phyloP scores from a whole-genome alignment of 2,329 filamentous ascomycete species.

The Pseudogymnoascus sp. region DNA sequence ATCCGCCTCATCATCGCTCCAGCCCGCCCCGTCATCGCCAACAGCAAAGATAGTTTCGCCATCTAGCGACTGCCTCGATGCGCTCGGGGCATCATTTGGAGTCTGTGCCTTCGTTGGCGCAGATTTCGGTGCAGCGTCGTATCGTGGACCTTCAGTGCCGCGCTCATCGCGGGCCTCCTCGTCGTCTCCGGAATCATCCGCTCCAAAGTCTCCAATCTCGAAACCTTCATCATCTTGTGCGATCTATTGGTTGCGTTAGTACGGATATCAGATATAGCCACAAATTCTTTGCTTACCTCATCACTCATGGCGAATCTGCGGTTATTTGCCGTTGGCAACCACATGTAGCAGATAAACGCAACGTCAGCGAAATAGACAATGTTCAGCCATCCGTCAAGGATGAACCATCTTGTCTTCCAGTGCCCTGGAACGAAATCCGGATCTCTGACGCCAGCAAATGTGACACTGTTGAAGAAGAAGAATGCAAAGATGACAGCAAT shows the following conservation, averaged over 20 bases:
- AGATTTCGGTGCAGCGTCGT: conserved; percentile 23
- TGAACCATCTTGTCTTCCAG: conserved; percentile 97
- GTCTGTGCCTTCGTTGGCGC: conserved; percentile 19
- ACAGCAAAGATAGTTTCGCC: conserved; percentile 96
- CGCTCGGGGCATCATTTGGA: conserved; percentile 28
- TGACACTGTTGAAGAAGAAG: conserved; percentile 97
- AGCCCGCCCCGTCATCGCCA: conserved; percentile 69
- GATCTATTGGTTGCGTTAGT: conserved; percentile 44
- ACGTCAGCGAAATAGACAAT: conserved; percentile 94
- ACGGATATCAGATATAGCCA: neutral
- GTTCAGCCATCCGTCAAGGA: conserved; percentile 95
- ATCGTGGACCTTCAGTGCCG: conserved; percentile 29
- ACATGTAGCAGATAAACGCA: conserved; percentile 87
- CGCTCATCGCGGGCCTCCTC: conserved; percentile 46
- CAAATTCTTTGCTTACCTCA: conserved; percentile 50
- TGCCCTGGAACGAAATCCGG: conserved; percentile 92
- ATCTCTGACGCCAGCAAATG: conserved; percentile 77
- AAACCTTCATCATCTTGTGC: conserved; percentile 98
- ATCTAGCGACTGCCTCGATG: conserved; percentile 56
- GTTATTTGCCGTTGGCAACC: conserved; percentile 95
- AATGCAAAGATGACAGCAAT: conserved; percentile 96
- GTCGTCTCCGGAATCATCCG: conserved; percentile 57
- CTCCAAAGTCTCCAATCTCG: conserved; percentile 87
- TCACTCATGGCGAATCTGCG: conserved; percentile 97
- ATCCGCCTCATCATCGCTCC: conserved; percentile 66